These are phyloP conservation scores for Spinacia oleracea DNA, from an alignment of 179 eudicot genomes.

Conservation along the genomic window DNA sequence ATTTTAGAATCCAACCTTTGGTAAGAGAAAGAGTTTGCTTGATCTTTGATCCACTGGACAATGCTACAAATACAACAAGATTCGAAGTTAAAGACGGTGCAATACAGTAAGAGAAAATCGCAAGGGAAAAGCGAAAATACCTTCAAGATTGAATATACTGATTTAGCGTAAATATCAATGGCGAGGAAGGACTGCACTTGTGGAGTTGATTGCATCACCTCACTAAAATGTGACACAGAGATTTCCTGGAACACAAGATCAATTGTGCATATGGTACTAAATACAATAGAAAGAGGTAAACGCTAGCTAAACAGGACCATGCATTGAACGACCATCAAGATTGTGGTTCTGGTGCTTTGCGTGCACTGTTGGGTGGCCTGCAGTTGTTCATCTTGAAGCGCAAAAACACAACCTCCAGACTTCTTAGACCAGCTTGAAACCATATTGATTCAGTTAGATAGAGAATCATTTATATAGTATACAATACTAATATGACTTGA, in stretches of 20 bases:
- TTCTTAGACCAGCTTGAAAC: too few species aligned
- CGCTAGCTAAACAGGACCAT: neutral
- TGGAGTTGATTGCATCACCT: constrained; percentile 58
- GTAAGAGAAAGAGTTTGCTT: constrained; percentile 58
- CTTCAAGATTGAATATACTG: constrained; percentile 74
- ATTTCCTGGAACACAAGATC: constrained; percentile 52
- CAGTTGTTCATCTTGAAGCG: too few species aligned
- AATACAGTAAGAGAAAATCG: neutral
- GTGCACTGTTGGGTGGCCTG: too few species aligned
- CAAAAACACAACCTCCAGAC: too few species aligned
- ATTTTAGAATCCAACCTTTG: constrained; percentile 57
- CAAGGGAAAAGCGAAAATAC: constrained; percentile 34
- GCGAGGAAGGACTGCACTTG: constrained; percentile 74
- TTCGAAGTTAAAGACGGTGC: constrained; percentile 14
- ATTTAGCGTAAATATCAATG: constrained; percentile 77
- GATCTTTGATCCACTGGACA: constrained; percentile 74
- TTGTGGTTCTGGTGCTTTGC: too few species aligned
- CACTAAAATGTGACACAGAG: constrained; percentile 72
- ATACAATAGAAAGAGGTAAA: neutral
- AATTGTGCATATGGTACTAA: neutral
- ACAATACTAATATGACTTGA: too few species aligned
- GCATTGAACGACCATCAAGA: too few species aligned
- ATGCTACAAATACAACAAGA: constrained; percentile 44
- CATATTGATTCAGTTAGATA: too few species aligned
- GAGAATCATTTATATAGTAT: too few species aligned